Base-by-base conservation (phyloP, 805 yeast species). In the baker's yeast (Saccharomyces cerevisiae) region DNA sequence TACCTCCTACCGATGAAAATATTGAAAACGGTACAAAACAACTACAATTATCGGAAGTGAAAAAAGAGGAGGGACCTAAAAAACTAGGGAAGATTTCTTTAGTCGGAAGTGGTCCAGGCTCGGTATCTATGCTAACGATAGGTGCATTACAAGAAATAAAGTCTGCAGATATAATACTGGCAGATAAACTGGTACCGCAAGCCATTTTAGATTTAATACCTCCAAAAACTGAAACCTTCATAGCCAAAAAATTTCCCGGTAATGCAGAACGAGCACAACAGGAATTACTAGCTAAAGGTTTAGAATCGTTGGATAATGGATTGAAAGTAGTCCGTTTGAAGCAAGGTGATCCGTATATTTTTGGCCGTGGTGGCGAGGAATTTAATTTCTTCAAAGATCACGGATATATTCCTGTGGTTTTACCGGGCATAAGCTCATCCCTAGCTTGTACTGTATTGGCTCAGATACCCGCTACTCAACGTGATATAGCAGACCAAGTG, bases 351-450 rank as follows among this genome's bases (percentile, higher is more conserved):
- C 98, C 98, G 9, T 92, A 89, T 69, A 87, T 92, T 31, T 92
- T 89, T 68, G 98, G 98, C 3, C 81, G 98, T 58, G 98, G 98
- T 47, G 97, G 96, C 46, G 98, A 92, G 71, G 98, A 92, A 65
- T 88, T 70, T 67, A 62, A 80, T 9, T 91, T 76, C 66, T 92
- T 92, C 70, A 64, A 76, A 29, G 62, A 75, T 24, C 79, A 85
- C 61, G 96, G 96, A 0, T 89, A 64, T 61, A 75, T 68, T 21
- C 96, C 96, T 14, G 61, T 68, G 4, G 96, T 92, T 1, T 65
- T 92, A 10, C 92, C 97, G 0, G 98, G 98, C 1, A 77, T 92
- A 52, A 84, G 96, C 4, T 88, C 96, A 3, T 95, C 97, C 0
- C 76, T 92, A 49, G 87, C 96, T 0, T 91, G 96, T 0, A 90